A percentile compares a stretch with the other conserved stretches of the same genome.
Conservation (phyloP, 2,329 filamentous ascomycete species). For the Pestalotiopsis sp. region DNA sequence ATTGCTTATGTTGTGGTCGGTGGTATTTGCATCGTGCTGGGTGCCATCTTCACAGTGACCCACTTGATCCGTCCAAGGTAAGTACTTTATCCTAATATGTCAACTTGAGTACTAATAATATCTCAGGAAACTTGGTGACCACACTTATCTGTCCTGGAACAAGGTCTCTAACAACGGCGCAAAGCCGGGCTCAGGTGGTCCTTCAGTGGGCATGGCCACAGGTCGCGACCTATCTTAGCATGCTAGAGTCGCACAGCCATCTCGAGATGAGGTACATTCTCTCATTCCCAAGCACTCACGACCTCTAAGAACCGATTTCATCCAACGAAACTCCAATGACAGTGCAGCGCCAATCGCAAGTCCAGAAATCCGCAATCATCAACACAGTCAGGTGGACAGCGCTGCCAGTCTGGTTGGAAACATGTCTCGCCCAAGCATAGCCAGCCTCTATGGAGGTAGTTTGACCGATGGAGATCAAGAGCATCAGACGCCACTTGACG, state of each 20-base stretch:
- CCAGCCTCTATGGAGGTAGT: constrained; percentile 10
- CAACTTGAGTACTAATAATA: constrained; percentile 6
- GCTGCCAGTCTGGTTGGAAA: constrained; percentile 11
- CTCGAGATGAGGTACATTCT: constrained; percentile 10
- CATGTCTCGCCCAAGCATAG: constrained; percentile 11
- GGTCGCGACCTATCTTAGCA: constrained; percentile 56
- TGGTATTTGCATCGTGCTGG: constrained; percentile 88
- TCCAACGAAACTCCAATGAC: not conserved
- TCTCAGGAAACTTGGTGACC: constrained; percentile 89
- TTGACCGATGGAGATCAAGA: constrained; percentile 4
- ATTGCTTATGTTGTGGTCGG: constrained; percentile 96
- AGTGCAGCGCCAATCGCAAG: not conserved
- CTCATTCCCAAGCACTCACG: constrained; percentile 1
- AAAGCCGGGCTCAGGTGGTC: constrained; percentile 39
- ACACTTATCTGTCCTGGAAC: constrained; percentile 98
- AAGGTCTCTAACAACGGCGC: constrained; percentile 75
- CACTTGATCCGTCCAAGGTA: constrained; percentile 91
- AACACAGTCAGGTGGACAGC: constrained; percentile 4
- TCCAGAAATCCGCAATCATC: not conserved
- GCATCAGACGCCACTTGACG: constrained; percentile 4
- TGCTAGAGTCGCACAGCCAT: constrained; percentile 12
- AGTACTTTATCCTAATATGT: constrained; percentile 25
- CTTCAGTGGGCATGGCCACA: constrained; percentile 48
- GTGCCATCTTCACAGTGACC: constrained; percentile 83
- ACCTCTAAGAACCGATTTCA: not conserved